Evolutionary conservation across 139 green algal species (phyloP).

Genomic region (Trebouxia sp.): DNA sequence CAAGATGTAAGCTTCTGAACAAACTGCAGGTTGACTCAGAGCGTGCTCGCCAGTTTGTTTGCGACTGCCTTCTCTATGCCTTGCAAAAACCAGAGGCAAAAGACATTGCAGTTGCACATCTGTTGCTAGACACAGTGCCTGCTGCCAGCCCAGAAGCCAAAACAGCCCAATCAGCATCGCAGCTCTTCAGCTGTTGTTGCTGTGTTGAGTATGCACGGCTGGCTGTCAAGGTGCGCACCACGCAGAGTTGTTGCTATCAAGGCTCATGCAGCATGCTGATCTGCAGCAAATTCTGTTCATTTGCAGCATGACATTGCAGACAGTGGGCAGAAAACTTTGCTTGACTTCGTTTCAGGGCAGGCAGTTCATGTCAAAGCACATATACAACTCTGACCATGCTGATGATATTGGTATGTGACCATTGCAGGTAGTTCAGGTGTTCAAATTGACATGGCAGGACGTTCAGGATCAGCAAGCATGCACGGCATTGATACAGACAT

Average conservation of each 20-base stretch:
- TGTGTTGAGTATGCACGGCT: constrained; percentile 17
- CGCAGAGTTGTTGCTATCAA: too few species aligned
- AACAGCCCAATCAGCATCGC: background rate
- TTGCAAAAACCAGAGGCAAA: background rate
- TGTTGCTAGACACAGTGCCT: constrained; percentile 10
- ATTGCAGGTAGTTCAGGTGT: constrained; percentile 31
- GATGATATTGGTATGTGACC: background rate
- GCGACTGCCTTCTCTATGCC: background rate
- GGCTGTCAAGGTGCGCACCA: constrained; percentile 14
- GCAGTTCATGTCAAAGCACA: too few species aligned
- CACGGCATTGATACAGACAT: constrained; percentile 10
- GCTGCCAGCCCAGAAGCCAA: too few species aligned
- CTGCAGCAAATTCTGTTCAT: too few species aligned
- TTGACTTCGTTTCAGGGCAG: too few species aligned
- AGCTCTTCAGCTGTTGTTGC: background rate
- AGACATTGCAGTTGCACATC: background rate
- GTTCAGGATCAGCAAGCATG: constrained; percentile 23
- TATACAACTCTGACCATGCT: too few species aligned
- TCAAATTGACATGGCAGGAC: constrained; percentile 30
- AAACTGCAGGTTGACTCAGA: background rate
- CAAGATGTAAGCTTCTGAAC: background rate
- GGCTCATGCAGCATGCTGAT: background rate
- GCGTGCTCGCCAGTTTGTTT: background rate
- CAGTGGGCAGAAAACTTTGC: too few species aligned
- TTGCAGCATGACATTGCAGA: too few species aligned